These are phyloP conservation scores for Luffa aegyptiaca DNA, from an alignment of 306 rosid genomes.

Conservation along the genomic window DNA sequence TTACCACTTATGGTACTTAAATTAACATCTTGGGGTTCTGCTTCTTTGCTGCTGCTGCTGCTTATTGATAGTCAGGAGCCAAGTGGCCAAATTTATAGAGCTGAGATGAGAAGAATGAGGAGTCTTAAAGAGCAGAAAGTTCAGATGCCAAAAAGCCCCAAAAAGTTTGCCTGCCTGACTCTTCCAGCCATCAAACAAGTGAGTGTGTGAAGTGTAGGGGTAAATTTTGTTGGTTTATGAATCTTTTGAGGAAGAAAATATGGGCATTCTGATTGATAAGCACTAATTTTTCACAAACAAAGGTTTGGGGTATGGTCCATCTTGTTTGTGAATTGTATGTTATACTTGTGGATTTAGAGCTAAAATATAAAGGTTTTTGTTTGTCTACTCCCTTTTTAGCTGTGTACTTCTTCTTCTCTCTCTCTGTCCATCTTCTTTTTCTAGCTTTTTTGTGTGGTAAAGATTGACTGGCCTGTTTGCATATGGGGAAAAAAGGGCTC, in stretches of 20 bases:
- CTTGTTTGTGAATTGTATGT: slow-evolving; percentile 49
- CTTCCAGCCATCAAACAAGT: slow-evolving; percentile 25
- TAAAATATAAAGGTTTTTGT: slow-evolving; percentile 26
- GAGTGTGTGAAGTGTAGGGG: slow-evolving; percentile 17
- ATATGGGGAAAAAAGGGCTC: neutral
- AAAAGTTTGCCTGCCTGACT: slow-evolving; percentile 24
- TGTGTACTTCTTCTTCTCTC: neutral
- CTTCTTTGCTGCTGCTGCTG: slow-evolving; percentile 7
- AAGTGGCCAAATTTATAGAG: slow-evolving; percentile 7
- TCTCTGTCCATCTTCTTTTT: neutral
- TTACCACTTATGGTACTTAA: slow-evolving; percentile 30
- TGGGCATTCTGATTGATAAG: slow-evolving; percentile 32
- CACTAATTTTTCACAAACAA: slow-evolving; percentile 34
- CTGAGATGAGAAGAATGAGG: slow-evolving; percentile 19
- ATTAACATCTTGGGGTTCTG: slow-evolving; percentile 27
- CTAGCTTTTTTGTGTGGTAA: neutral
- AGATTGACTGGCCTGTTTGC: neutral
- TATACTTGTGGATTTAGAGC: slow-evolving; percentile 31
- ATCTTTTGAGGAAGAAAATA: slow-evolving; percentile 25
- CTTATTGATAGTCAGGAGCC: neutral
- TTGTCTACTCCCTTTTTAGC: slow-evolving; percentile 13
- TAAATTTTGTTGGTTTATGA: slow-evolving; percentile 25
- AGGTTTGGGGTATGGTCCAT: slow-evolving; percentile 23
- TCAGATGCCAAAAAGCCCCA: slow-evolving; percentile 4
- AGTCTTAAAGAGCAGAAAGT: slow-evolving; percentile 5